phyloP scores from a whole-genome alignment of 2,329 filamentous ascomycete species.

The Aspergillus calidoustus region DNA sequence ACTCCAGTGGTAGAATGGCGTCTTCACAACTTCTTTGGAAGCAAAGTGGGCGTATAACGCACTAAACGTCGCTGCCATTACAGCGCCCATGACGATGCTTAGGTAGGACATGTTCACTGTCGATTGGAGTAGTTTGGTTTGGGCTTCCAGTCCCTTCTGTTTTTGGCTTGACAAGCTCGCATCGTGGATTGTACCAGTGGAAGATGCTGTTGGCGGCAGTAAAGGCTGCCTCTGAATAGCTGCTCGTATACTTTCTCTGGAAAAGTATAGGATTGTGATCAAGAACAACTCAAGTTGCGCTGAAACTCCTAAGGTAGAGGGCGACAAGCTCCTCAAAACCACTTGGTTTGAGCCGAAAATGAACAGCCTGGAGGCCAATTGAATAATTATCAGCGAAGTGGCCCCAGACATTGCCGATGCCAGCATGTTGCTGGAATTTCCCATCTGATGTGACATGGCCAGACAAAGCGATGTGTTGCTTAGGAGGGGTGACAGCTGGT shows the following conservation, averaged over 20 bases:
- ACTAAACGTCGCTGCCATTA: slow-evolving; percentile 68
- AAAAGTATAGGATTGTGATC: slow-evolving; percentile 91
- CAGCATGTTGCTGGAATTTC: slow-evolving; percentile 29
- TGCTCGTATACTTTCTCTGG: slow-evolving; percentile 87
- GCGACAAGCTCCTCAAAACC: slow-evolving; percentile 84
- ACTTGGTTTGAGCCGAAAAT: slow-evolving; percentile 94
- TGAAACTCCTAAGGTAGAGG: slow-evolving; percentile 79
- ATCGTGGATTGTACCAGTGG: slow-evolving; percentile 20
- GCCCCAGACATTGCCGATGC: slow-evolving; percentile 67
- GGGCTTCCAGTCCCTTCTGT: slow-evolving; percentile 25
- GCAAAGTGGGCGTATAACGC: slow-evolving; percentile 66
- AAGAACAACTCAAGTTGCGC: slow-evolving; percentile 93
- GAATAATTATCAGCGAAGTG: slow-evolving; percentile 83
- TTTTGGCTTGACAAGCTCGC: slow-evolving; percentile 12
- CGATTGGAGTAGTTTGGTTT: slow-evolving; percentile 61
- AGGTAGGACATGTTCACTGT: slow-evolving; percentile 89
- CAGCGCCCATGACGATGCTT: slow-evolving; percentile 69
- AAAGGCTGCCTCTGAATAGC: slow-evolving; percentile 77
- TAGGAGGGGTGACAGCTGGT: not conserved
- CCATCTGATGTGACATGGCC: slow-evolving; percentile 25
- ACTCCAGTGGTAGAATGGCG: slow-evolving; percentile 67
- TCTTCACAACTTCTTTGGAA: slow-evolving; percentile 55
- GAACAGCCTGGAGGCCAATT: slow-evolving; percentile 81
- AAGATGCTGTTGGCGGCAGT: slow-evolving; percentile 27
- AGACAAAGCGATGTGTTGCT: not conserved